These are phyloP conservation scores for Aspergillus sp. DNA, from an alignment of 2,329 filamentous ascomycete genomes.

Conservation along the genomic window DNA sequence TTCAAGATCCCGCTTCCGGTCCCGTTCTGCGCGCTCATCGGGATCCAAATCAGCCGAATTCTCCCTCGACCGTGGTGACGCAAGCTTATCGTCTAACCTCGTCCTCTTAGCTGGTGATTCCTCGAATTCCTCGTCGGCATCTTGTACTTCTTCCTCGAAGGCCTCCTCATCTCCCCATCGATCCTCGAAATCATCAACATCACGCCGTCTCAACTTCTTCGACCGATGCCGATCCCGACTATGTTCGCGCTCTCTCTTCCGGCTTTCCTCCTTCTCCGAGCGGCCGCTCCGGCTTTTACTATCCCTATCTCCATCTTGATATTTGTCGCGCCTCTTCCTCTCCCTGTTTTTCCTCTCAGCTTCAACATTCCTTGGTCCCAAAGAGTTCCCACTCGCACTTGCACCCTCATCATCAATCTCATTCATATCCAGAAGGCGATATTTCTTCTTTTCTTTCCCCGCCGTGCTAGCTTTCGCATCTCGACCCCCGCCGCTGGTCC, in stretches of 20 bases:
- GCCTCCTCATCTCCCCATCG: conserved; percentile 78
- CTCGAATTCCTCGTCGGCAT: conserved; percentile 57
- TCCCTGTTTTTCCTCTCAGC: conserved; percentile 37
- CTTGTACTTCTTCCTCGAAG: conserved; percentile 41
- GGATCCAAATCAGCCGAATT: conserved; percentile 57
- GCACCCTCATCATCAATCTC: conserved; percentile 46
- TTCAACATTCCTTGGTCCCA: conserved; percentile 36
- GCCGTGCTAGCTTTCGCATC: conserved; percentile 1
- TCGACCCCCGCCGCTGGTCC: conserved; percentile 10
- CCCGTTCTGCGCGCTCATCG: conserved; percentile 57
- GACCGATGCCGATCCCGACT: conserved; percentile 45
- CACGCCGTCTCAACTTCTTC: conserved; percentile 53
- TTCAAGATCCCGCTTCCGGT: conserved; percentile 65
- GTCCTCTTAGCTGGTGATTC: conserved; percentile 71
- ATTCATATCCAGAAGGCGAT: conserved; percentile 56
- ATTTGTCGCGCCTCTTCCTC: conserved; percentile 14
- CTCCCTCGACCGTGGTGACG: conserved; percentile 29
- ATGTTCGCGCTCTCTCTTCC: conserved; percentile 33
- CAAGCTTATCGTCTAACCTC: conserved; percentile 60
- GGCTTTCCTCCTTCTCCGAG: conserved; percentile 34
- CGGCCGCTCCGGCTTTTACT: conserved; percentile 22
- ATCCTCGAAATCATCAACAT: conserved; percentile 65
- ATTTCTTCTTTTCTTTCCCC: conserved; percentile 43
- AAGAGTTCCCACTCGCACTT: conserved; percentile 22
- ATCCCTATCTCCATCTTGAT: conserved; percentile 20